A percentile compares a stretch with the other conserved stretches of the same genome.
phyloP scores from a whole-genome alignment of 23 red algal genomes.

The Gracilaria domingensis region DNA sequence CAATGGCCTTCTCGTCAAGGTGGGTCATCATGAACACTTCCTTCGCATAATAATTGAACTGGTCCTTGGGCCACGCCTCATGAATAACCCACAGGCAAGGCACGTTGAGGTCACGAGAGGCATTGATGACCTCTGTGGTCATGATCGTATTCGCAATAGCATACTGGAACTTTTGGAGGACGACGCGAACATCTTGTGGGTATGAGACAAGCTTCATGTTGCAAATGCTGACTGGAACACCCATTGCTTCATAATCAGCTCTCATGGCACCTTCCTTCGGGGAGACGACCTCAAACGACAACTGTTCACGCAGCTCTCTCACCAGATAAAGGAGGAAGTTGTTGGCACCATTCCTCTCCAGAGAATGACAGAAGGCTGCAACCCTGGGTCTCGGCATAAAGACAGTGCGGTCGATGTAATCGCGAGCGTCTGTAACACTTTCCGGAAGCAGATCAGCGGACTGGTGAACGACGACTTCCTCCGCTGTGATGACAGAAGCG shows the following conservation, averaged over 20 bases:
- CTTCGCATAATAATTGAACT: conserved; percentile 97
- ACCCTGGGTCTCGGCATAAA: conserved; percentile 71
- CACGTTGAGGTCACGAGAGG: conserved; percentile 47
- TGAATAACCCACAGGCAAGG: conserved; percentile 95
- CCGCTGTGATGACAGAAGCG: conserved; percentile 49
- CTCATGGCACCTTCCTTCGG: conserved; percentile 98
- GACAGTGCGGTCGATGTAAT: conserved; percentile 46
- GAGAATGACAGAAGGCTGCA: conserved; percentile 95
- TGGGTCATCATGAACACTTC: conserved; percentile 98
- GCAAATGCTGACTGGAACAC: conserved; percentile 69
- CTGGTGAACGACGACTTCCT: conserved; percentile 51
- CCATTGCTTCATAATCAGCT: conserved; percentile 92
- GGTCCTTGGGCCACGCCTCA: conserved; percentile 95
- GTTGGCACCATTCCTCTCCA: conserved; percentile 98
- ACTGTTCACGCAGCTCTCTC: conserved; percentile 83
- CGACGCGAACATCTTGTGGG: conserved; percentile 57
- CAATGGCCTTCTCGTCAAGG: conserved; percentile 75
- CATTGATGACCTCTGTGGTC: conserved; percentile 91
- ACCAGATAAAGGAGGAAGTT: conserved; percentile 96
- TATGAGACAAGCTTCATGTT: conserved; percentile 78
- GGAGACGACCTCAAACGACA: conserved; percentile 79
- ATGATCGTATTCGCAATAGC: conserved; percentile 97
- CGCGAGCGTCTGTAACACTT: conserved; percentile 35
- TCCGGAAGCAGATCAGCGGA: conserved; percentile 50
- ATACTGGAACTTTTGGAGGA: conserved; percentile 74